Evolutionary conservation across 2,329 filamentous ascomycete species (phyloP).

Genomic region (Amesomyces nigricolor): DNA sequence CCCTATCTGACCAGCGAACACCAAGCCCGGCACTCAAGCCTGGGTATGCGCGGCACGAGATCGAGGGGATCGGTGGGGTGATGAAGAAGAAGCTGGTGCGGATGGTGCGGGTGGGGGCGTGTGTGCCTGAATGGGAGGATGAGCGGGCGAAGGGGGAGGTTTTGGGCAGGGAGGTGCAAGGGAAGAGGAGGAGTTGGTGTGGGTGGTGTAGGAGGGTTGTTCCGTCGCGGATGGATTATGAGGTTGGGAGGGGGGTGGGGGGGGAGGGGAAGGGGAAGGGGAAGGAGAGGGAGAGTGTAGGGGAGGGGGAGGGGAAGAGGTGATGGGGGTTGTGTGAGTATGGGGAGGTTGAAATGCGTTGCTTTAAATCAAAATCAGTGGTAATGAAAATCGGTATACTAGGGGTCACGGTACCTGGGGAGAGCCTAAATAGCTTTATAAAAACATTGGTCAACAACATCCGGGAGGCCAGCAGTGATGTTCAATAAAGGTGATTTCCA

Average conservation of each 20-base stretch:
- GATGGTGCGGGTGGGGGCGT: constrained; percentile 73
- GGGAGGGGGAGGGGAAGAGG: not conserved
- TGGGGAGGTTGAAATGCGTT: not conserved
- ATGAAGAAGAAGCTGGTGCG: constrained; percentile 85
- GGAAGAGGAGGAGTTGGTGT: constrained; percentile 74
- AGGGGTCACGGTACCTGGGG: too few species aligned
- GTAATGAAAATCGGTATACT: too few species aligned
- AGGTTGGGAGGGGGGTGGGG: constrained; percentile 20
- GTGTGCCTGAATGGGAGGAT: constrained; percentile 80
- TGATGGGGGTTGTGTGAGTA: not conserved
- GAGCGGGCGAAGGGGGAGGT: constrained; percentile 62
- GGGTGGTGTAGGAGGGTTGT: constrained; percentile 83
- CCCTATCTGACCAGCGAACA: constrained; percentile 30
- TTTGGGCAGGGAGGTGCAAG: constrained; percentile 64
- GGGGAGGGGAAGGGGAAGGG: not conserved
- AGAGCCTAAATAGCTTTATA: too few species aligned
- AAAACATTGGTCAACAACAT: too few species aligned
- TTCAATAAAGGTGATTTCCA: too few species aligned
- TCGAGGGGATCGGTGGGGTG: constrained; percentile 82
- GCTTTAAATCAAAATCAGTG: not conserved
- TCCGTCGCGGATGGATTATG: constrained; percentile 47
- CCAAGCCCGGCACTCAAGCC: constrained; percentile 51
- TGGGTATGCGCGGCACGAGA: constrained; percentile 80
- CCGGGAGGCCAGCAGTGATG: too few species aligned
- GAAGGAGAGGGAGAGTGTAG: not conserved